phyloP scores from a whole-genome alignment of 164 flowering plant genomes.

The Piper betle region DNA sequence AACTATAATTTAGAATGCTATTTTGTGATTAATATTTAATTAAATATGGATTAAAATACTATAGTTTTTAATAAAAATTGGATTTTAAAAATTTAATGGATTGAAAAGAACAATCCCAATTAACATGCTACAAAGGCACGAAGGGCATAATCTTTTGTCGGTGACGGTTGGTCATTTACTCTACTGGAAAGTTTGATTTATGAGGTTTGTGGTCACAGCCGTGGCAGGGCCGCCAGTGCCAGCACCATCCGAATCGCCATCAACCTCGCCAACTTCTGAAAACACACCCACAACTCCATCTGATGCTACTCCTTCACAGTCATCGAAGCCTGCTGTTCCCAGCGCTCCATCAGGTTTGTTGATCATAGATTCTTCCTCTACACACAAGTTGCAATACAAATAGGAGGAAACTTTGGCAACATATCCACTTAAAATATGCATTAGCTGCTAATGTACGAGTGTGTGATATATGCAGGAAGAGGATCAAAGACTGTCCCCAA shows the following conservation, averaged over 20 bases:
- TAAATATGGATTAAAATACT: not conserved
- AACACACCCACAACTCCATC: slow-evolving; percentile 2
- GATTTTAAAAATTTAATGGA: not conserved
- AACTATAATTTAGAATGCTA: not conserved
- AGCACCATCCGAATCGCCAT: slow-evolving; percentile 1
- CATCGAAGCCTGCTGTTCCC: slow-evolving; percentile 2
- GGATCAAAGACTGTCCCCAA: too few relatives aligned
- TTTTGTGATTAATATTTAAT: too few relatives aligned
- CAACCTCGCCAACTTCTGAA: slow-evolving; percentile 2
- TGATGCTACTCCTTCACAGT: not conserved
- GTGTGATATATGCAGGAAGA: too few relatives aligned
- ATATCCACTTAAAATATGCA: too few relatives aligned
- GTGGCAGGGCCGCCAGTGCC: not conserved
- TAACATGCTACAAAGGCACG: not conserved
- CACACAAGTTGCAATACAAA: too few relatives aligned
- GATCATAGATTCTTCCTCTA: too few relatives aligned
- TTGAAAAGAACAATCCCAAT: not conserved
- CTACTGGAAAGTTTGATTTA: not conserved
- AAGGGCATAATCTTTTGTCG: not conserved
- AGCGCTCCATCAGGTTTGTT: slow-evolving; percentile 6
- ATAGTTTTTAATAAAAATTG: not conserved
- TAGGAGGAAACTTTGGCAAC: too few relatives aligned
- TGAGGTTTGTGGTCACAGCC: not conserved
- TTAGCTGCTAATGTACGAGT: too few relatives aligned
- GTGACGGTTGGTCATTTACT: not conserved